Conservation (phyloP, 495 filamentous ascomycete genomes). For the Penicilliopsis zonata region DNA sequence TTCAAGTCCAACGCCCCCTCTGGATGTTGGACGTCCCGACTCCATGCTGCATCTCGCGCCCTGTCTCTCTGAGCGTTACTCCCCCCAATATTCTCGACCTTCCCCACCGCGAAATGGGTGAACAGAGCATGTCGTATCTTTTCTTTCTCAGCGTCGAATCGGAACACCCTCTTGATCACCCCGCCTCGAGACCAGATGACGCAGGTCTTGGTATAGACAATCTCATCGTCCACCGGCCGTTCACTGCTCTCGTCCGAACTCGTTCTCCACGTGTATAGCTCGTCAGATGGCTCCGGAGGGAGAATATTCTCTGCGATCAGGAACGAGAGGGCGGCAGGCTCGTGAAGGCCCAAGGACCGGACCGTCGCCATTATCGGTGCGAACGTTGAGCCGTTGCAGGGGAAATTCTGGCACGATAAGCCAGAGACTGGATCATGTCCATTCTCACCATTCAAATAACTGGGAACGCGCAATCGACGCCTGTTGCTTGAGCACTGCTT, state of each 20-base stretch:
- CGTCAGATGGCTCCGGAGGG: slow-evolving; percentile 49
- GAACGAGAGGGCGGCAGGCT: slow-evolving; percentile 70
- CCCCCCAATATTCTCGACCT: slow-evolving; percentile 9
- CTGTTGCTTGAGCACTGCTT: not conserved
- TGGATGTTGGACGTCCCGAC: slow-evolving; percentile 8
- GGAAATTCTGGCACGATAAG: slow-evolving; percentile 9
- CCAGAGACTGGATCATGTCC: slow-evolving; percentile 9
- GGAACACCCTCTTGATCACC: slow-evolving; percentile 75
- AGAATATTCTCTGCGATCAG: slow-evolving; percentile 74
- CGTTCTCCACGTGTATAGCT: slow-evolving; percentile 62
- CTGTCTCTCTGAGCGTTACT: slow-evolving; percentile 2
- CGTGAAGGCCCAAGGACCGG: slow-evolving; percentile 77
- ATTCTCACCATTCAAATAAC: slow-evolving; percentile 2
- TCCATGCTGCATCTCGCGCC: slow-evolving; percentile 3
- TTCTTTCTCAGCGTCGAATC: slow-evolving; percentile 78
- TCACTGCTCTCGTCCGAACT: slow-evolving; percentile 30
- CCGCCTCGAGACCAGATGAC: slow-evolving; percentile 89
- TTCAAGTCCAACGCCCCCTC: too few species aligned
- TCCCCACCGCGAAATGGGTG: slow-evolving; percentile 58
- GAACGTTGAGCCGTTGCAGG: slow-evolving; percentile 14
- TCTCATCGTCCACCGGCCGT: slow-evolving; percentile 57
- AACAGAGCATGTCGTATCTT: slow-evolving; percentile 72
- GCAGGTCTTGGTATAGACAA: slow-evolving; percentile 69
- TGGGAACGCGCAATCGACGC: not conserved
- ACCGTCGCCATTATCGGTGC: slow-evolving; percentile 58